Percentiles rank a stretch among this genome's conserved stretches.
Evolutionary conservation across 1,284 basidiomycete species (phyloP).

Genomic region (Leccinum proximum): DNA sequence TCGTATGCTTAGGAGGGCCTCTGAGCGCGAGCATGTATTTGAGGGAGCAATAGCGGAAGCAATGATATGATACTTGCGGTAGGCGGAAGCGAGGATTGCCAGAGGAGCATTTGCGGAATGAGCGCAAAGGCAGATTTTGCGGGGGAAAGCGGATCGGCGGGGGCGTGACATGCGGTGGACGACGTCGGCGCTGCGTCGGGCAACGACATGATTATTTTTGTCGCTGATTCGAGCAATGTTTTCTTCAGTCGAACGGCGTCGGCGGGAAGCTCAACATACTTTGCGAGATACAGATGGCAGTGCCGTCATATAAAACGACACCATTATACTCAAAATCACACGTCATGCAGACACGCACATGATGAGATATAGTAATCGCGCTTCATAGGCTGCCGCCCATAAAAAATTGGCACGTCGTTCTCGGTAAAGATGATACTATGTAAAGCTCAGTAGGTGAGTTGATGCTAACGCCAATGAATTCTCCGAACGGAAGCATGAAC

Average conservation of each 20-base stretch:
- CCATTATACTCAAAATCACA: too few species aligned
- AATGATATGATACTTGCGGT: conserved; percentile 5
- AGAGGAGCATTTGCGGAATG: conserved; percentile 27
- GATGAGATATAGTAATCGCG: too few species aligned
- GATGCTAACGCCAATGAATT: not conserved
- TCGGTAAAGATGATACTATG: too few species aligned
- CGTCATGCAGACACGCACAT: too few species aligned
- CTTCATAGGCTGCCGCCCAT: too few species aligned
- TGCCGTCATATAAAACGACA: too few species aligned
- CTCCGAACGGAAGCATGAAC: not conserved
- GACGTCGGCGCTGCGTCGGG: conserved; percentile 30
- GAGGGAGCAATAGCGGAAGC: conserved; percentile 21
- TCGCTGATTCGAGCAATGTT: conserved; percentile 34
- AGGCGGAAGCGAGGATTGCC: conserved; percentile 5
- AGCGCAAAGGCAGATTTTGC: conserved; percentile 26
- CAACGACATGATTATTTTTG: conserved; percentile 42
- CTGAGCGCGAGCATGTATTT: conserved; percentile 19
- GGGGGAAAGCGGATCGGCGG: conserved; percentile 17
- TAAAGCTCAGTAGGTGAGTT: not conserved
- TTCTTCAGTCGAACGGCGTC: conserved; percentile 42
- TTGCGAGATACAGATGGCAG: too few species aligned
- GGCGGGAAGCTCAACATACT: conserved; percentile 50
- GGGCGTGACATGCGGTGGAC: conserved; percentile 7
- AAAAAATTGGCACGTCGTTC: too few species aligned
- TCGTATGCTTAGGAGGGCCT: conserved; percentile 40